Evolutionary conservation across 2,329 filamentous ascomycete species (phyloP), one percentile per base, ranked within the genome.

Genomic region (Neopestalotiopsis sp.): DNA sequence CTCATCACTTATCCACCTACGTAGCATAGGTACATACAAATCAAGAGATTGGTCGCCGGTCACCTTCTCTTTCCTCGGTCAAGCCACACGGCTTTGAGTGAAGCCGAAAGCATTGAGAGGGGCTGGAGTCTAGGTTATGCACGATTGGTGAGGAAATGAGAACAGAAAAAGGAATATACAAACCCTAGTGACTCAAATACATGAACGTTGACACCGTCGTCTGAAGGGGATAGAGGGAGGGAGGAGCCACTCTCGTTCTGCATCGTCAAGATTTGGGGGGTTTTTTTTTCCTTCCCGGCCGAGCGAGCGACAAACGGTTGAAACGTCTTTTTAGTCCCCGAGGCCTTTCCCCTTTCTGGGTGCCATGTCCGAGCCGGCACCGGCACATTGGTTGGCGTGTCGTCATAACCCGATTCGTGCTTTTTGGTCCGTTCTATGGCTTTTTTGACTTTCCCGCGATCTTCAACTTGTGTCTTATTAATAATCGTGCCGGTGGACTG

Each of bases 241-340:
- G 24, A 52, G 45, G 45, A 52, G 20, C 45, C n/a, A n/a, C 45
- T 49, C n/a, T 52, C n/a, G n/a, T 20, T 17, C 45, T 52, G 45
- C 17, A 52, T 52, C n/a, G n/a, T 14, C 13, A 5, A 49, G 13
- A 20, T 9, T 52, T 20, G 20, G 20, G 14, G n/a, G 7, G 20
- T 20, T 52, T 52, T 52, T 49, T 52, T n/a, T 52, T 9, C 9
- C 34, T 38, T 38, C 34, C 34, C 34, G 17, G 45, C 45, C 45
- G 45, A 52, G 45, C 45, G 45, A 52, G 17, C 10, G 58, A 28
- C 24, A 45, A 66, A 66, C 45, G 45, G 64, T 56, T 66, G 52
- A 56, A 66, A 66, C 64, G 64, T 66, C 64, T 66, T 66, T 58
- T 66, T 66, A 66, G 45, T 66, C 64, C 20, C 64, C 45, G 52